These are phyloP conservation scores for Vitis cinerea DNA, from an alignment of 164 flowering plant species.

Conservation along the genomic window DNA sequence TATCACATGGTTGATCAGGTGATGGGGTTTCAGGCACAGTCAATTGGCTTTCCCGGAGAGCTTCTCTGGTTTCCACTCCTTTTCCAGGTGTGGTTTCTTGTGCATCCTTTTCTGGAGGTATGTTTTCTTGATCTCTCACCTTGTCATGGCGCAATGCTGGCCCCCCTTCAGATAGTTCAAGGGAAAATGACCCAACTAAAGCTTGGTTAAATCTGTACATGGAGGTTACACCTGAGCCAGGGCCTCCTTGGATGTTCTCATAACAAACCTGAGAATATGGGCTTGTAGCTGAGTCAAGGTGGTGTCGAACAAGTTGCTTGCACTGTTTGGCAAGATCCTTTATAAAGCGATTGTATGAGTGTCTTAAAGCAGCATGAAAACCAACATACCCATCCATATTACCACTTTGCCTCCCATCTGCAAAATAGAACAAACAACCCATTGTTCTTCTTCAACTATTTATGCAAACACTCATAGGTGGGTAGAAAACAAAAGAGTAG, in stretches of 20 bases:
- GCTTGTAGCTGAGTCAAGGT: slow-evolving; percentile 96
- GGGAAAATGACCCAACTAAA: slow-evolving; percentile 42
- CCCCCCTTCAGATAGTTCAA: slow-evolving; percentile 65
- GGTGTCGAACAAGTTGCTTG: slow-evolving; percentile 88
- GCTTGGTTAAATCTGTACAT: slow-evolving; percentile 36
- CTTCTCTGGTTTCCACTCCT: slow-evolving; percentile 50
- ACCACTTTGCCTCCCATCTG: slow-evolving; percentile 58
- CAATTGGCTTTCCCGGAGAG: slow-evolving; percentile 68
- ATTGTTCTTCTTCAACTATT: background rate
- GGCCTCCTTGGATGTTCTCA: slow-evolving; percentile 50
- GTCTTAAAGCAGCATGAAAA: slow-evolving; percentile 85
- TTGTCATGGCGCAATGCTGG: slow-evolving; percentile 29
- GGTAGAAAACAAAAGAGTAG: background rate
- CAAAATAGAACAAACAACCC: slow-evolving; percentile 5
- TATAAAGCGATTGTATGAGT: slow-evolving; percentile 68
- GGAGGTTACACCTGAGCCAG: slow-evolving; percentile 31
- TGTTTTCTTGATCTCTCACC: slow-evolving; percentile 66
- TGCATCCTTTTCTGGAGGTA: slow-evolving; percentile 59
- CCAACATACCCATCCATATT: slow-evolving; percentile 94
- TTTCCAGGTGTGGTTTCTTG: slow-evolving; percentile 84
- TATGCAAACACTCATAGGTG: background rate
- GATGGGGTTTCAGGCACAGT: slow-evolving; percentile 98
- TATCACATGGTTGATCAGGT: slow-evolving; percentile 84
- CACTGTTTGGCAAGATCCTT: slow-evolving; percentile 79
- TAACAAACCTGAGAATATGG: slow-evolving; percentile 89